Percentiles rank a stretch among this genome's conserved stretches.
Evolutionary conservation across 495 filamentous ascomycete species (phyloP).

Genomic region (Echria macrotheca): DNA sequence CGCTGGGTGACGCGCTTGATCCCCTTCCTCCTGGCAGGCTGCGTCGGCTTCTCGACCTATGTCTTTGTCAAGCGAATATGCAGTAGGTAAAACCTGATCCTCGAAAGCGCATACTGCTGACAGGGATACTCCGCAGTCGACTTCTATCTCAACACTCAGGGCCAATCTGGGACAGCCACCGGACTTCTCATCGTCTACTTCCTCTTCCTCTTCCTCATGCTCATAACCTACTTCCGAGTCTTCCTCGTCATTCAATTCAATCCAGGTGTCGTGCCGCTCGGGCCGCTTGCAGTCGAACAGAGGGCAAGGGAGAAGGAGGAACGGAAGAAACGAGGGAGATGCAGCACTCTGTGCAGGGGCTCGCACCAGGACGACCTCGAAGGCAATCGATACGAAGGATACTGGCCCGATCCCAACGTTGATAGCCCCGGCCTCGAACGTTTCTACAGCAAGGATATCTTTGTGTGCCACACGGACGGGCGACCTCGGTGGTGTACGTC

Average conservation of each 20-base stretch:
- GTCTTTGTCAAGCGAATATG: slow-evolving; percentile 39
- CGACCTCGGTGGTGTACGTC: slow-evolving; percentile 72
- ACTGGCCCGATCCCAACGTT: slow-evolving; percentile 32
- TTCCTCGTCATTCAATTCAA: slow-evolving; percentile 57
- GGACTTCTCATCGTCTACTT: slow-evolving; percentile 68
- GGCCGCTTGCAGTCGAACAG: slow-evolving; percentile 32
- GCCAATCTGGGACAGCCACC: slow-evolving; percentile 53
- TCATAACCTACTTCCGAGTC: slow-evolving; percentile 64
- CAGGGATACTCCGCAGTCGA: slow-evolving; percentile 42
- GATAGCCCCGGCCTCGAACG: slow-evolving; percentile 44
- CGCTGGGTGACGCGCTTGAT: slow-evolving; percentile 43
- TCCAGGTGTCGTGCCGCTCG: slow-evolving; percentile 65
- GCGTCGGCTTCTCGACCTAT: slow-evolving; percentile 36
- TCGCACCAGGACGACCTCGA: slow-evolving; percentile 33
- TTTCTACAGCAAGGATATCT: slow-evolving; percentile 76
- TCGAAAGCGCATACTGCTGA: neutral
- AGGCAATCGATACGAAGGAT: slow-evolving; percentile 27
- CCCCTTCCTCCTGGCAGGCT: slow-evolving; percentile 33
- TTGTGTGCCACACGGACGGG: slow-evolving; percentile 74
- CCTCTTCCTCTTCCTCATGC: slow-evolving; percentile 58
- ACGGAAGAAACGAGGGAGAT: slow-evolving; percentile 13
- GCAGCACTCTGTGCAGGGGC: slow-evolving; percentile 6
- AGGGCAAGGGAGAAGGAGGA: slow-evolving; percentile 14
- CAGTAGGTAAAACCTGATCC: slow-evolving; percentile 21
- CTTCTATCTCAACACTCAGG: slow-evolving; percentile 53